These are phyloP conservation scores for Cercospora sp. DNA, from an alignment of 2,329 filamentous ascomycete genomes.

Conservation along the genomic window DNA sequence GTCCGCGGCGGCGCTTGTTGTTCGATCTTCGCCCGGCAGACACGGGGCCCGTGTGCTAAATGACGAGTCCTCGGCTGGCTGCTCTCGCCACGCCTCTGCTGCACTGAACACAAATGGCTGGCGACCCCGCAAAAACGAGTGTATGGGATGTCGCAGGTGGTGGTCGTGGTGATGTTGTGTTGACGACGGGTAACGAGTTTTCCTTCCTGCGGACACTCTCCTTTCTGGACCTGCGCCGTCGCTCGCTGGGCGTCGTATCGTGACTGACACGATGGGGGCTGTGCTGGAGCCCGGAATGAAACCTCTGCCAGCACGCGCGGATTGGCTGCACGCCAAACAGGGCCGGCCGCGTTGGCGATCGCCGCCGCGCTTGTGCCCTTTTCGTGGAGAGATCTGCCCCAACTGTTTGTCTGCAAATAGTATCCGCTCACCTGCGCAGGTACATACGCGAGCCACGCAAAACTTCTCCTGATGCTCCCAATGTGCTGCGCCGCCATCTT, in stretches of 20 bases:
- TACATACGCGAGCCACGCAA: background rate
- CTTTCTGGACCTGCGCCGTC: background rate
- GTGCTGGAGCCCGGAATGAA: background rate
- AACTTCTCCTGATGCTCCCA: background rate
- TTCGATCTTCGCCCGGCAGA: background rate
- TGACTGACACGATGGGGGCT: constrained; percentile 3
- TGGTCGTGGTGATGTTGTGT: background rate
- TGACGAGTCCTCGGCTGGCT: background rate
- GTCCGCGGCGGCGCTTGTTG: background rate
- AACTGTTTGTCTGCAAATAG: background rate
- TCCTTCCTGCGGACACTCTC: no score
- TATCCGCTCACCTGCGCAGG: background rate
- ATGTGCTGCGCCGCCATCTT: background rate
- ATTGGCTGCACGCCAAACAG: background rate
- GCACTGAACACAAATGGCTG: background rate
- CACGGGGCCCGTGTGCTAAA: background rate
- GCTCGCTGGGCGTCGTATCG: background rate
- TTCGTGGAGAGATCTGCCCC: constrained; percentile 4
- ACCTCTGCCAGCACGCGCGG: background rate
- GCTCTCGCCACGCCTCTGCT: background rate
- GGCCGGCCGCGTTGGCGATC: background rate
- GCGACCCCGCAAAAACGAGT: background rate
- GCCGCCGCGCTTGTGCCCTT: background rate
- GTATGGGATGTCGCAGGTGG: background rate
- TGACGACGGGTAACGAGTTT: background rate